Evolutionary conservation across 495 filamentous ascomycete genomes (phyloP).

Genomic region (Penicillium soppii): DNA sequence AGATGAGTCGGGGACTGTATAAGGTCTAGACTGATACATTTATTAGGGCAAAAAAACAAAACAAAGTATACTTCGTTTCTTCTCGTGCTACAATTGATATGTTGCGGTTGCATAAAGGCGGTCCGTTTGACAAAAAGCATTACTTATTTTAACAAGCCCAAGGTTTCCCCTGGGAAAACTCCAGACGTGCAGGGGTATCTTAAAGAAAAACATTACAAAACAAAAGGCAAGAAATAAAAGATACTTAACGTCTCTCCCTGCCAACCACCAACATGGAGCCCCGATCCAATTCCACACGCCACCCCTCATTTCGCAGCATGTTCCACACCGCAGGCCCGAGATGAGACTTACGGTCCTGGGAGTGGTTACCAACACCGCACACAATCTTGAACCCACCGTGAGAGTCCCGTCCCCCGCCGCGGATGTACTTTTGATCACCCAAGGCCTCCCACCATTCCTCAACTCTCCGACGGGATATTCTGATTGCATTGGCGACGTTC

Average conservation of each 20-base stretch:
- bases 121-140: background rate
- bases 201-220: background rate
- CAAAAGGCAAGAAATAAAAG: background rate
- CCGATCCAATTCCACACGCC: conserved; percentile 70
- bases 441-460: conserved; percentile 77
- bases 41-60: too few relatives aligned
- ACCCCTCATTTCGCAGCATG: conserved; percentile 74
- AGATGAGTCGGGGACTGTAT: background rate
- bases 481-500: conserved; percentile 71
- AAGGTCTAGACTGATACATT: conserved; percentile 1
- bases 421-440: conserved; percentile 55
- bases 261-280: conserved; percentile 68
- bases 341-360: conserved; percentile 68
- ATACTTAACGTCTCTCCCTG: conserved; percentile 25
- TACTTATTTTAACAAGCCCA: background rate
- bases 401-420: conserved; percentile 39
- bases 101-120: too few relatives aligned
- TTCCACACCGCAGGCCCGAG: conserved; percentile 79
- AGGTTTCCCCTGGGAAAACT: conserved; percentile 3
- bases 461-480: conserved; percentile 68
- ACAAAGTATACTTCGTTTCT: too few relatives aligned
- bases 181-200: conserved; percentile 9
- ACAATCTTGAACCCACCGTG: conserved; percentile 66
- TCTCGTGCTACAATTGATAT: too few relatives aligned
- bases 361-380: conserved; percentile 79